A percentile compares a stretch with the other conserved stretches of the same genome.
Evolutionary conservation across 495 filamentous ascomycete species (phyloP).

Genomic region (Patellaria atrata): DNA sequence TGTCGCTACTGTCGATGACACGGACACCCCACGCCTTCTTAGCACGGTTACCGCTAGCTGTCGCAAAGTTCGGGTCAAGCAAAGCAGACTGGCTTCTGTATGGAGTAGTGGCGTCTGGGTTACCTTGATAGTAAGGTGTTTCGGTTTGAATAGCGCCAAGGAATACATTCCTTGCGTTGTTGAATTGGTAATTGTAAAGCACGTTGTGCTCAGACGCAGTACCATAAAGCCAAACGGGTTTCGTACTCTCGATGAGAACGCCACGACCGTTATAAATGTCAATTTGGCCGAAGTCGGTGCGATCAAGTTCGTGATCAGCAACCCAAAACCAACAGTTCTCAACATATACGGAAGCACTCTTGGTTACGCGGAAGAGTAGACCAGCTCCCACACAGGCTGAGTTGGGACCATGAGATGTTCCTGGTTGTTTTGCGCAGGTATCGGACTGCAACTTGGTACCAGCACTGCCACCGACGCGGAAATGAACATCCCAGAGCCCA

Average conservation of each 20-base stretch:
- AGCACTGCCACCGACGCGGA: slow-evolving; percentile 32
- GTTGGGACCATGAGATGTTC: slow-evolving; percentile 16
- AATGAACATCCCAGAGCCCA: slow-evolving; percentile 34
- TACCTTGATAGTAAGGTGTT: slow-evolving; percentile 40
- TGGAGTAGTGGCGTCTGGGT: slow-evolving; percentile 22
- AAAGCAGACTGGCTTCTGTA: slow-evolving; percentile 21
- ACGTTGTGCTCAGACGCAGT: slow-evolving; percentile 64
- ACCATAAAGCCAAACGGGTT: slow-evolving; percentile 48
- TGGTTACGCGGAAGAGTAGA: slow-evolving; percentile 27
- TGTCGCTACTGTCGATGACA: slow-evolving; percentile 22
- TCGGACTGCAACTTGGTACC: slow-evolving; percentile 29
- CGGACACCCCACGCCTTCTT: slow-evolving; percentile 41
- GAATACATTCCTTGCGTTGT: slow-evolving; percentile 52
- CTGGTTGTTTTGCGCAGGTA: slow-evolving; percentile 26
- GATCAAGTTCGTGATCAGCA: slow-evolving; percentile 31
- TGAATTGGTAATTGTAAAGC: slow-evolving; percentile 72
- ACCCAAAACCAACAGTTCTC: slow-evolving; percentile 33
- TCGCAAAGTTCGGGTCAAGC: slow-evolving; percentile 27
- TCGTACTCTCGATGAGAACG: slow-evolving; percentile 38
- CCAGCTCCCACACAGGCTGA: slow-evolving; percentile 32
- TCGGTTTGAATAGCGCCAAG: slow-evolving; percentile 73
- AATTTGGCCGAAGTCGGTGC: slow-evolving; percentile 25
- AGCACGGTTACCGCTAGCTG: slow-evolving; percentile 26
- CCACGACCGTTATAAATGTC: slow-evolving; percentile 32
- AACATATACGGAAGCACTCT: slow-evolving; percentile 24